Evolutionary conservation across 2,329 filamentous ascomycete genomes (phyloP).

Genomic region (Colletotrichum falcatum): DNA sequence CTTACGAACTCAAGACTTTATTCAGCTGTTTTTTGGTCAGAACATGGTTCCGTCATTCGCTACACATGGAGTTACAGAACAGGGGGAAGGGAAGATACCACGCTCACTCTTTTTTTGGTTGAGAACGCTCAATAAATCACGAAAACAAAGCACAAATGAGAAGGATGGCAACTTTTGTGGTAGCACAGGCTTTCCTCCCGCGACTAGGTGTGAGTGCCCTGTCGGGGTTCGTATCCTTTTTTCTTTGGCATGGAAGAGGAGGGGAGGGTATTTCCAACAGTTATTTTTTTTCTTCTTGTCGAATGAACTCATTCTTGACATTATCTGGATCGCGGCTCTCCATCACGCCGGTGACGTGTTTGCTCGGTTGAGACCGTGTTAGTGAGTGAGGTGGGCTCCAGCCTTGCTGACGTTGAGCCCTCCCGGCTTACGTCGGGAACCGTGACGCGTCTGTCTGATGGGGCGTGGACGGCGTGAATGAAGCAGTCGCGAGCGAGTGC

Average conservation of each 20-base stretch:
- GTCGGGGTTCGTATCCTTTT: no score
- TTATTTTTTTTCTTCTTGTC: neutral
- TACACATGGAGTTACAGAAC: conserved; percentile 10
- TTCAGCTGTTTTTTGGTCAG: neutral
- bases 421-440: neutral
- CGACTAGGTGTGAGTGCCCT: neutral
- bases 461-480: neutral
- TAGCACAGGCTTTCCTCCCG: neutral
- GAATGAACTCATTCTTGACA: neutral
- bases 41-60: conserved; percentile 20
- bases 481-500: no score
- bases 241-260: neutral
- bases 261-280: neutral
- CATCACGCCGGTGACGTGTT: neutral
- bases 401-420: neutral
- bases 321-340: neutral
- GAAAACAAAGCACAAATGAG: neutral
- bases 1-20: conserved; percentile 22
- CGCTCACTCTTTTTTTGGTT: conserved; percentile 17
- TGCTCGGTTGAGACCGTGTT: neutral
- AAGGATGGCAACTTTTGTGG: neutral
- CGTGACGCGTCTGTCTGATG: neutral
- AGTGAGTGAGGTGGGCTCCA: neutral
- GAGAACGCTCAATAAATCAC: neutral
- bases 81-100: conserved; percentile 24